Base-by-base conservation (phyloP, 2,329 filamentous ascomycete genomes). In the Botrytis galanthina region DNA sequence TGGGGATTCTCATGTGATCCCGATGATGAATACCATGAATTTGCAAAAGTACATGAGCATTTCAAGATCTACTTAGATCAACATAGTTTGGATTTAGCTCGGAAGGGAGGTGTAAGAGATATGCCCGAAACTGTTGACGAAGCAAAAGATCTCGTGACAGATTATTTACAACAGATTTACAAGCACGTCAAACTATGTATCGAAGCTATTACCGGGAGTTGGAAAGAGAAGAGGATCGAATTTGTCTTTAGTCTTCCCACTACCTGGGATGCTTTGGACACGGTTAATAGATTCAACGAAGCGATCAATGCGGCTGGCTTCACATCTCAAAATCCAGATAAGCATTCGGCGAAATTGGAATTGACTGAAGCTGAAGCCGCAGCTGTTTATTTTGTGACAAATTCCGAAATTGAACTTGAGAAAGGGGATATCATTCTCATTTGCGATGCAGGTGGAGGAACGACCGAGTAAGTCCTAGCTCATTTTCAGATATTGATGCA, bases 351-450 rank as follows among this genome's bases (percentile, higher is more conserved):
- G 6, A 79, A 74, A 0, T 85, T 87, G 68, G 85, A 84, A 0
- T 79, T 88, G 26, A 87, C 86, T 0, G 86, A 88, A 78, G 86
- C 86, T 0, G 86, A 87, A 76, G 86, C 86, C 8, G 86, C 86
- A 3, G 86, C 86, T 39, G 85, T 87, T 1, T 84, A 86, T 78
- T 83, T 84, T 0, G 83, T 84, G 32, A 37, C 32, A 12, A 67
- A 63, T 70, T 64, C 71, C 39, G 62, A 69, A 35, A 35, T 74
- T 22, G n/a, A 44, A 16, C 69, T 72, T 60, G 18, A 76, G 44
- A 76, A 77, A n/a, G 61, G 73, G 39, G 77, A 87, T 73, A 81
- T 85, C 3, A 79, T 87, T 5, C 79, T 87, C 4, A 83, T 87
- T 2, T 87, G 85, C 74, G 86, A 87, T 79, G 84, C 83, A 42